phyloP scores from a whole-genome alignment of 2,329 filamentous ascomycete species.

The Zalaria obscura region DNA sequence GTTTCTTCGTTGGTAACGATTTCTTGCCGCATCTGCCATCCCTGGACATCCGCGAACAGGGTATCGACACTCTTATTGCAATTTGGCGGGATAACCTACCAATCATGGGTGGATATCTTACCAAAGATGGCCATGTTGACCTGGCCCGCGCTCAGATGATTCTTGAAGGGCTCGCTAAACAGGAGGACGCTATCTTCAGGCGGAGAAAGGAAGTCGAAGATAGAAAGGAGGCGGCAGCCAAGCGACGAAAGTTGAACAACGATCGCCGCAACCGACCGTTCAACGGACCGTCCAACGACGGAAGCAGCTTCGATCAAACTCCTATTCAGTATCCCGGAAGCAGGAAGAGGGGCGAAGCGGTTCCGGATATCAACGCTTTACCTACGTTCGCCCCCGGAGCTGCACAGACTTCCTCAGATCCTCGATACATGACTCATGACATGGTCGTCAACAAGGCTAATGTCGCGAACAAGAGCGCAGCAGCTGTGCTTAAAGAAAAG shows the following conservation, averaged over 20 bases:
- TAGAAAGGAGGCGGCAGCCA: conserved; percentile 62
- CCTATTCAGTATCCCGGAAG: conserved; percentile 12
- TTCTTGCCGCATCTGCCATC: conserved; percentile 96
- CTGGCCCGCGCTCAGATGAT: conserved; percentile 78
- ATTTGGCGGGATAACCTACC: conserved; percentile 93
- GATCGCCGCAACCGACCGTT: conserved; percentile 10
- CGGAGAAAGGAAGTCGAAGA: conserved; percentile 78
- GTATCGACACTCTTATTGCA: conserved; percentile 89
- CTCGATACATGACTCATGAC: conserved; percentile 60
- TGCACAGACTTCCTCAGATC: conserved; percentile 36
- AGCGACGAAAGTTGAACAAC: conserved; percentile 52
- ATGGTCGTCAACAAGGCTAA: conserved; percentile 70
- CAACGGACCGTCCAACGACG: conserved; percentile 15
- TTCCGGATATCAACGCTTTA: conserved; percentile 27
- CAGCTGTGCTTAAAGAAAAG: conserved; percentile 71
- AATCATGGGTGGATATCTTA: conserved; percentile 87
- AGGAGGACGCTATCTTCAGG: conserved; percentile 88
- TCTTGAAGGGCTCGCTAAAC: conserved; percentile 72
- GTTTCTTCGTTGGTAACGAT: conserved; percentile 97
- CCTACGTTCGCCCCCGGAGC: conserved; percentile 44
- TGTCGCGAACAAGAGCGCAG: conserved; percentile 84
- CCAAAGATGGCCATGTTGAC: conserved; percentile 86
- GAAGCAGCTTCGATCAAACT: conserved; percentile 15
- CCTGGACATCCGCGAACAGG: conserved; percentile 90
- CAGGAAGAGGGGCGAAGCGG: conserved; percentile 14